Percentiles rank a stretch among this genome's conserved stretches.
Evolutionary conservation across 2,329 filamentous ascomycete genomes (phyloP).

Genomic region (Amauroascus verrucosus): DNA sequence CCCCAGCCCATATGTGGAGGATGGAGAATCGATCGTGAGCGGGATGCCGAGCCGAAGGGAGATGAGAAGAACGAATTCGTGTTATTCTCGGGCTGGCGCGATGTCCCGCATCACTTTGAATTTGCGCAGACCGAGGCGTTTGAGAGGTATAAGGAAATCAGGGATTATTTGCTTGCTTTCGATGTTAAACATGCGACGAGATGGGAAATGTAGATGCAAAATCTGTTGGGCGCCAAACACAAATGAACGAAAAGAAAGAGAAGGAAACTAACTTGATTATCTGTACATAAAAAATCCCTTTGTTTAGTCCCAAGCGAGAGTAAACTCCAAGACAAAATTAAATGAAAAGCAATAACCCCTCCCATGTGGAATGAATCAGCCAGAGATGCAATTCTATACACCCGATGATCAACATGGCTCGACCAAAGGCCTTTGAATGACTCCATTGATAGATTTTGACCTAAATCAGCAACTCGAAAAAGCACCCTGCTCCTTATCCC

Average conservation of each 20-base stretch:
- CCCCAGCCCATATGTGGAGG: conserved; percentile 26
- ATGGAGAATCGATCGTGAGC: conserved; percentile 32
- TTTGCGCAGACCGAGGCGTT: conserved; percentile 30
- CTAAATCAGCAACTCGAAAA: background rate
- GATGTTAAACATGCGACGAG: conserved; percentile 20
- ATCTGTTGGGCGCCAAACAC: too few relatives aligned
- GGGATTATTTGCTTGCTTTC: conserved; percentile 17
- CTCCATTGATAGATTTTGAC: background rate
- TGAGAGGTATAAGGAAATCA: conserved; percentile 21
- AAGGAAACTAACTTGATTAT: background rate
- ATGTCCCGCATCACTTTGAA: conserved; percentile 26
- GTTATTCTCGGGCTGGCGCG: conserved; percentile 33
- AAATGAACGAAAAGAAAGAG: background rate
- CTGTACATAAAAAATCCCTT: background rate
- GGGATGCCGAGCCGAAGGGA: background rate
- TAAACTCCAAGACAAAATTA: background rate
- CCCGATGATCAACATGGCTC: background rate
- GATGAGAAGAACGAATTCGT: conserved; percentile 34
- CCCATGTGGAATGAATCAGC: background rate
- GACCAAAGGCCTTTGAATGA: background rate
- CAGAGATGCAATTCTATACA: background rate
- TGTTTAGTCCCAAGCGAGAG: background rate
- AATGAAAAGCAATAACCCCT: background rate
- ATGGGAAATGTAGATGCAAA: conserved; percentile 10
- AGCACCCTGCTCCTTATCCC: background rate